Evolutionary conservation across 768 basidiomycete genomes (phyloP).

Genomic region (Leccinellum albellum): DNA sequence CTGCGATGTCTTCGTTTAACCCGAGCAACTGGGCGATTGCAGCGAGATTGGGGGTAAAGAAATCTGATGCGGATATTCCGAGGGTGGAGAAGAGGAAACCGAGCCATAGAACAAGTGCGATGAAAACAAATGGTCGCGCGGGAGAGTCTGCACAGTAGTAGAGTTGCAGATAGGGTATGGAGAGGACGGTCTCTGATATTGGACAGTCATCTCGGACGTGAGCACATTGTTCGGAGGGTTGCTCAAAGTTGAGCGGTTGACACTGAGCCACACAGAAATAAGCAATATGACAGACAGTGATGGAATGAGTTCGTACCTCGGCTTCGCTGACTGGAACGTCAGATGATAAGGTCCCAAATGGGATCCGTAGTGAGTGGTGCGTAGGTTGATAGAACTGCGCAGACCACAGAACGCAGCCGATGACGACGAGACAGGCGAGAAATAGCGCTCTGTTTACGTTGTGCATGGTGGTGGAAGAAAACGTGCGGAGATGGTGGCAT

Average conservation of each 20-base stretch:
- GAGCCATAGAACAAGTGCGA: constrained; percentile 70
- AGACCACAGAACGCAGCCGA: constrained; percentile 64
- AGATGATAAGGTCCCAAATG: background rate
- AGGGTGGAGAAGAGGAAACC: constrained; percentile 93
- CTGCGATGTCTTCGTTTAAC: constrained; percentile 89
- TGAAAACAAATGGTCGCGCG: constrained; percentile 58
- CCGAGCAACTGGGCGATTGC: constrained; percentile 84
- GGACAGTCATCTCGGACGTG: constrained; percentile 62
- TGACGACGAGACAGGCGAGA: constrained; percentile 45
- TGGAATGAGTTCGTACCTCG: constrained; percentile 4
- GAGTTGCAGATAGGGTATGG: constrained; percentile 60
- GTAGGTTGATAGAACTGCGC: constrained; percentile 24
- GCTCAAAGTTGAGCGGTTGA: constrained; percentile 53
- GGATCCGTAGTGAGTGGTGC: background rate
- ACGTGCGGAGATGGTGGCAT: background rate
- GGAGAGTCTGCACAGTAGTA: constrained; percentile 67
- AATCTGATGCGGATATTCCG: constrained; percentile 92
- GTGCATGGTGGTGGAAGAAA: constrained; percentile 39
- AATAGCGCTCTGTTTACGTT: constrained; percentile 48
- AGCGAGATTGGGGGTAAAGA: constrained; percentile 94
- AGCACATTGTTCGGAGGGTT: constrained; percentile 51
- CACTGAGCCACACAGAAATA: constrained; percentile 44
- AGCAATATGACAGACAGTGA: background rate
- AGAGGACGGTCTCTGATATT: constrained; percentile 58
- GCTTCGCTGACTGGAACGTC: background rate